Base-by-base conservation (phyloP, 352 stramenopile species). In the Pythium insidiosum region DNA sequence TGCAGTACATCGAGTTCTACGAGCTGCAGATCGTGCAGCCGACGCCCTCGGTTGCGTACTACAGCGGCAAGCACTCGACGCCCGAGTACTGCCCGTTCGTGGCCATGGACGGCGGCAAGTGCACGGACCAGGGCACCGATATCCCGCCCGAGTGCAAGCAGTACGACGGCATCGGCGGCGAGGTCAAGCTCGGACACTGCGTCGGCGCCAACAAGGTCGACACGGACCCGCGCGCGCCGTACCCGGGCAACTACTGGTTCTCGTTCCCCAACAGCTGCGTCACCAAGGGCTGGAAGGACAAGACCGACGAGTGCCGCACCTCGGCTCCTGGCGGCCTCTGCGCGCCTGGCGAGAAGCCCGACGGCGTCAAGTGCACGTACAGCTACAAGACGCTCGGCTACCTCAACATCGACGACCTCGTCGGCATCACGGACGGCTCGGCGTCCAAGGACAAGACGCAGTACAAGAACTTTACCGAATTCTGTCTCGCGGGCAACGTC, bases 1-100 rank as follows among this genome's bases (percentile, higher is more conserved):
- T 86, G 68, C 54, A 72, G 43, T 80, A 84, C 54, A 39, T 88
- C 0, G 63, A 69, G n/a, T 83, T 88, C 43, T 84, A 86, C 56
- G 60, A 84, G 51, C 68, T 83, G 36, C 70, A 43, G 22, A 66
- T 88, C 26, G 68, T 75, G n/a, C 73, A 85, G 51, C 70, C 72
- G 0, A 76, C 58, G 11, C 49, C 51, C 25, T 47, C 66, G 30
- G 53, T 87, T 26, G 63, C 66, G 34, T 64, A 76, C 42, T 83
- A 81, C 45, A 55, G 58, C 29, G 58, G 48, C 40, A 51, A 61
- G 29, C 55, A 67, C 50, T 51, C 37, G 1, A 50, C 58, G 0
- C 40, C 44, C 7, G 73, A 86, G 54, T 84, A 83, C 43, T 58
- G 66, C 7, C 55, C 65, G 5, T 84, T 79, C 26, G 47, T 86